A percentile compares a stretch with the other conserved stretches of the same genome.
These are phyloP conservation scores for Solanum etuberosum DNA, from an alignment of 257 asterid species.

Conservation along the genomic window DNA sequence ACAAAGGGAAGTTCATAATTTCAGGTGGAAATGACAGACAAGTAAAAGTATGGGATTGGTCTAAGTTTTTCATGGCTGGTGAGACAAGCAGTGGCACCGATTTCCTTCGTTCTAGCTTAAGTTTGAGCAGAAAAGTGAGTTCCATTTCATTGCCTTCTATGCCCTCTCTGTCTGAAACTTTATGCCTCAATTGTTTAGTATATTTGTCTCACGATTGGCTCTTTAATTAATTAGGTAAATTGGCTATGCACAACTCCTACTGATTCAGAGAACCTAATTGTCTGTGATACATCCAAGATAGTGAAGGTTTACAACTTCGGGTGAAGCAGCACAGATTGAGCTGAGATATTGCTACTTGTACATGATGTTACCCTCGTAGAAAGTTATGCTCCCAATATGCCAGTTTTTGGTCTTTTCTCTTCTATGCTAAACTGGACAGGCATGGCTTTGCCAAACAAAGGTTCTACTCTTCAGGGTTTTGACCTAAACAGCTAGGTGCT, in stretches of 20 bases:
- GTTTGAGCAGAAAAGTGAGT: constrained; percentile 58
- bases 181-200: not conserved
- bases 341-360: not conserved
- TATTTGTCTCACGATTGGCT: not conserved
- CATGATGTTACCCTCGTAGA: not conserved
- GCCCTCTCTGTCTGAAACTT: not conserved
- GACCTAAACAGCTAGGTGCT: not conserved
- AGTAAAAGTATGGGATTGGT: constrained; percentile 87
- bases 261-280: constrained; percentile 72
- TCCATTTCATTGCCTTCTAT: not conserved
- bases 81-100: constrained; percentile 18
- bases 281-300: constrained; percentile 80
- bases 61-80: constrained; percentile 25
- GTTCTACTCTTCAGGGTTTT: not conserved
- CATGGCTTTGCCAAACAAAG: not conserved
- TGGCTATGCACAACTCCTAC: constrained; percentile 84
- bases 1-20: constrained; percentile 67
- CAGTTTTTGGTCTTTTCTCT: not conserved
- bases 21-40: constrained; percentile 90
- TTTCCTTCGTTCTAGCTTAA: constrained; percentile 29
- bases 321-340: constrained; percentile 1
- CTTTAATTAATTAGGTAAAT: constrained; percentile 51
- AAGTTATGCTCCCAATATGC: not conserved
- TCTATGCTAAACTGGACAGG: not conserved
- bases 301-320: constrained; percentile 65